These are phyloP conservation scores for Diddensiella santjacobensis DNA, from an alignment of 805 yeast species.

Conservation along the genomic window DNA sequence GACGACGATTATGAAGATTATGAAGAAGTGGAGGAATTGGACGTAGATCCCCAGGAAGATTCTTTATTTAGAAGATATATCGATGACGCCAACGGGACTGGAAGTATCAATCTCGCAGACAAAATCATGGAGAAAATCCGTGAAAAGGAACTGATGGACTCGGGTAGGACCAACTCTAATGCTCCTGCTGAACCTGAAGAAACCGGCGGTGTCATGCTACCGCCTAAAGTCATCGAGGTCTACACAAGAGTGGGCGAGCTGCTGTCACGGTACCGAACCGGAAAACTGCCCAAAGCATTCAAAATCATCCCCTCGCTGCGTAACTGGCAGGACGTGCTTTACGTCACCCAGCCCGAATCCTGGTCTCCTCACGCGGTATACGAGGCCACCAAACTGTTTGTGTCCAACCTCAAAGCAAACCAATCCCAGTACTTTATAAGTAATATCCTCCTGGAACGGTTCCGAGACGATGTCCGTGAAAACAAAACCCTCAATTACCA, in stretches of 20 bases:
- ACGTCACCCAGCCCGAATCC: slow-evolving; percentile 83
- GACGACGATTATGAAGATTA: slow-evolving; percentile 42
- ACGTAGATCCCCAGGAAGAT: slow-evolving; percentile 75
- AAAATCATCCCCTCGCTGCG: slow-evolving; percentile 88
- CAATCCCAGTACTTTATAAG: slow-evolving; percentile 85
- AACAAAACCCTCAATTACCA: slow-evolving; percentile 76
- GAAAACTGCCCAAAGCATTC: slow-evolving; percentile 93
- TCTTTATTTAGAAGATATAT: slow-evolving; percentile 74
- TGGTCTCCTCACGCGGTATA: slow-evolving; percentile 96
- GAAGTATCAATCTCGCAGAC: slow-evolving; percentile 60
- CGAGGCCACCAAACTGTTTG: slow-evolving; percentile 92
- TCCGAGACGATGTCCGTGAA: slow-evolving; percentile 38
- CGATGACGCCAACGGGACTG: slow-evolving; percentile 25
- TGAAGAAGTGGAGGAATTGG: slow-evolving; percentile 53
- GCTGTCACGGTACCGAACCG: slow-evolving; percentile 85
- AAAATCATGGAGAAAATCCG: slow-evolving; percentile 86
- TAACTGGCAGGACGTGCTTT: slow-evolving; percentile 94
- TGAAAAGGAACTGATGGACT: slow-evolving; percentile 53
- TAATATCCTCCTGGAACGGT: slow-evolving; percentile 37
- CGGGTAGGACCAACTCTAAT: slow-evolving; percentile 21
- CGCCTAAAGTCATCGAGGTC: slow-evolving; percentile 95
- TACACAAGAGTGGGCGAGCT: slow-evolving; percentile 88
- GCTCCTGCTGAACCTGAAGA: slow-evolving; percentile 33
- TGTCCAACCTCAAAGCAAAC: slow-evolving; percentile 79
- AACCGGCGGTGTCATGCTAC: slow-evolving; percentile 71